Base-by-base conservation (phyloP, 2,329 filamentous ascomycete species). In the Daldinia sp. region DNA sequence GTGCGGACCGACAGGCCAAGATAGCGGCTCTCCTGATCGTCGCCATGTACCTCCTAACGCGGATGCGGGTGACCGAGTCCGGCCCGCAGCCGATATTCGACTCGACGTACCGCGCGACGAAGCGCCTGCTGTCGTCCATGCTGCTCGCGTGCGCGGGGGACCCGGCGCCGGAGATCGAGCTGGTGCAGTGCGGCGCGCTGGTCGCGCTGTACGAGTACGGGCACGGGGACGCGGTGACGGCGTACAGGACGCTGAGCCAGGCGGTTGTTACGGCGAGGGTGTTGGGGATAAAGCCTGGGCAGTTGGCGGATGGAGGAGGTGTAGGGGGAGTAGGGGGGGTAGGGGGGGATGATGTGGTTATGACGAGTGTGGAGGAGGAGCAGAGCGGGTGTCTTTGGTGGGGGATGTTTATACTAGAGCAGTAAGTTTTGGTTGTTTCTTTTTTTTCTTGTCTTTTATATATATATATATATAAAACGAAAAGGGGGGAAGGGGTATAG, bases 131-230 rank as follows among this genome's bases (percentile, higher is more conserved):
- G 33, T 75, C 78, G 18, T 67, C 82, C 51, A 68, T 81, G 18
- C 61, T 76, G 10, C 77, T 81, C 56, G 76, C 76, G 18, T 77
- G 80, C 57, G 73, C 75, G 12, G 74, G 76, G 23, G 72, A 72
- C 7, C 75, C 76, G 39, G 33, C 50, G 3, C 80, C 81, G 7
- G 79, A 73, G 33, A 75, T 82, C 28, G 81, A 81, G 74, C 73
- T 82, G 28, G 74, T 83, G 12, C 82, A 83, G 71, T 81, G 80
- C 64, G 80, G 79, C 30, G 77, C 81, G 20, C 72, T 84, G 62
- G 70, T 83, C 46, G 79, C 81, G 4, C 74, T 83, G 46, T 84
- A 82, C 70, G 82, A 84, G 68, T 82, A 83, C 67, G 82, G 82
- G 1, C 82, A 84, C 65, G 82, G 82, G 35, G 78, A 82, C 37